These are phyloP conservation scores for Malbranchea zuffiana DNA, from an alignment of 2,329 filamentous ascomycete genomes.

Conservation along the genomic window DNA sequence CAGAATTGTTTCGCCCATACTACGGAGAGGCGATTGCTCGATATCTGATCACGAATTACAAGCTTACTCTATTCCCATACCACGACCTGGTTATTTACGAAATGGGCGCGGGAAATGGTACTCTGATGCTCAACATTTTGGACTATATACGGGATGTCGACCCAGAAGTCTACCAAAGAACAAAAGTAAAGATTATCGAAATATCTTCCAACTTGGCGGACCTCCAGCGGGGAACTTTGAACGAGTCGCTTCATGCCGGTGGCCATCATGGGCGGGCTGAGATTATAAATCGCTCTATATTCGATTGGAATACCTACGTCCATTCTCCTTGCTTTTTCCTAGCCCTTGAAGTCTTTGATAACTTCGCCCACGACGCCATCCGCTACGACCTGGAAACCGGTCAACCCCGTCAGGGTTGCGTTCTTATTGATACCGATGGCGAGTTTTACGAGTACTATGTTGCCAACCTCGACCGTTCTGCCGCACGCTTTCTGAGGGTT, in stretches of 20 bases:
- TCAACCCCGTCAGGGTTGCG: conserved; percentile 73
- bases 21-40: conserved; percentile 97
- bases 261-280: conserved; percentile 80
- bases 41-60: conserved; percentile 92
- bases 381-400: conserved; percentile 79
- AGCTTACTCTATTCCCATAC: conserved; percentile 85
- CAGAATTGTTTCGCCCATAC: conserved; percentile 89
- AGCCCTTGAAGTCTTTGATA: conserved; percentile 96
- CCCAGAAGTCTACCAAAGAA: conserved; percentile 85
- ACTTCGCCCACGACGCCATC: conserved; percentile 89
- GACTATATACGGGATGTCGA: conserved; percentile 88
- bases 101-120: conserved; percentile 94
- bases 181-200: conserved; percentile 90
- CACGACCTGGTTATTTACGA: conserved; percentile 97
- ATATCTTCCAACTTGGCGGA: conserved; percentile 73
- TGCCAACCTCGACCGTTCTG: conserved; percentile 67
- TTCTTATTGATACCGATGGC: conserved; percentile 71
- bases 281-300: conserved; percentile 89
- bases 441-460: conserved; percentile 95
- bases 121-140: conserved; percentile 94
- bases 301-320: conserved; percentile 84
- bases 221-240: conserved; percentile 62
- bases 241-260: conserved; percentile 53
- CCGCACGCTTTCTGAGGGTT: conserved; percentile 71
- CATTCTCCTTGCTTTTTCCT: conserved; percentile 93